Conservation (phyloP, 176 grass and related monocot genomes). For the Dendrocalamus sinicus region DNA sequence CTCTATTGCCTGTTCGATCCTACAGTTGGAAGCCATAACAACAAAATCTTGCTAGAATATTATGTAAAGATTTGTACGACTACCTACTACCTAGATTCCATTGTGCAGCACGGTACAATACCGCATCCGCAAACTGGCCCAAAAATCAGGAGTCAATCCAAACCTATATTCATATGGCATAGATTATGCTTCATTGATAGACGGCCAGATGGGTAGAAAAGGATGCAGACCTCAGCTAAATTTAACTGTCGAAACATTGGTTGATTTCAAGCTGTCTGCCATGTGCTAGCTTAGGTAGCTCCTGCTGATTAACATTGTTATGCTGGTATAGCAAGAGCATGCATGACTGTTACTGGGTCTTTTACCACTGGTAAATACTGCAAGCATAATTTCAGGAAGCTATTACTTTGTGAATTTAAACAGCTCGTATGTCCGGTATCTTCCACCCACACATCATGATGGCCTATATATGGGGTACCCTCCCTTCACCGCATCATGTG, state of each 20-base stretch:
- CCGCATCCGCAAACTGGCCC: too few species aligned
- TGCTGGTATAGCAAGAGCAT: not conserved
- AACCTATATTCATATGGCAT: too few species aligned
- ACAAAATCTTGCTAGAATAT: too few species aligned
- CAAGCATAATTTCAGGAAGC: not conserved
- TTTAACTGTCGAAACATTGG: not conserved
- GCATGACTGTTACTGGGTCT: not conserved
- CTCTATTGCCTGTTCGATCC: too few species aligned
- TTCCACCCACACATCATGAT: not conserved
- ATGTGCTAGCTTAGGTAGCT: not conserved
- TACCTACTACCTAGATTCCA: too few species aligned
- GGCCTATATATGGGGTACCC: slow-evolving; percentile 15
- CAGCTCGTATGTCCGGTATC: not conserved
- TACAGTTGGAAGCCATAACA: too few species aligned
- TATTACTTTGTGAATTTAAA: not conserved
- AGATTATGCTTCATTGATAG: too few species aligned
- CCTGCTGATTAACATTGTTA: not conserved
- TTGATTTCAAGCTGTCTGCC: not conserved
- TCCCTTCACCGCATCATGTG: slow-evolving; percentile 5
- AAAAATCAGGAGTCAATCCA: too few species aligned
- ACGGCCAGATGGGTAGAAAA: too few species aligned
- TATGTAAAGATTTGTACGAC: too few species aligned
- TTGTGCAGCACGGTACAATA: too few species aligned
- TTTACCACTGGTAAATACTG: slow-evolving; percentile 16
- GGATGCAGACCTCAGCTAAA: too few species aligned